These are phyloP conservation scores for Carpinus fangiana DNA, from an alignment of 306 rosid species.

Conservation along the genomic window DNA sequence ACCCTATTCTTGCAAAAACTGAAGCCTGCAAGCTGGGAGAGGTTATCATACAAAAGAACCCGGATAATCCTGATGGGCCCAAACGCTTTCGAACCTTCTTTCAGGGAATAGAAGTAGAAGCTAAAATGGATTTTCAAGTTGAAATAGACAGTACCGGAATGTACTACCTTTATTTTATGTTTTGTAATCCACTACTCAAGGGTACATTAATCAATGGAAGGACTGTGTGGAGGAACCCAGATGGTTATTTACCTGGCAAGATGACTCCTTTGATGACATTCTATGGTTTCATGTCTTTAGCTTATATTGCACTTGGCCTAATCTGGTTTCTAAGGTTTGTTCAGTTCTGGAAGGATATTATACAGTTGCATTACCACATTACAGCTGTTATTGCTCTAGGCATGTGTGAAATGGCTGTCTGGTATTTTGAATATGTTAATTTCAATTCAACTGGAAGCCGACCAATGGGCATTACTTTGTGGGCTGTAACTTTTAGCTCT, in stretches of 20 bases:
- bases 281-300: conserved; percentile 79
- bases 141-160: conserved; percentile 66
- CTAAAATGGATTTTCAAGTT: conserved; percentile 38
- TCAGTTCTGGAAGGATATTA: conserved; percentile 78
- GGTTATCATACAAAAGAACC: conserved; percentile 62
- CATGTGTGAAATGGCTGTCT: conserved; percentile 94
- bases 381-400: conserved; percentile 89
- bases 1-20: conserved; percentile 35
- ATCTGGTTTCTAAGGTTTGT: conserved; percentile 83
- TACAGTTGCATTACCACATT: conserved; percentile 82
- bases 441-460: conserved; percentile 83
- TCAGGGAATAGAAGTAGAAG: conserved; percentile 44
- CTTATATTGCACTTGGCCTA: conserved; percentile 73
- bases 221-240: conserved; percentile 87
- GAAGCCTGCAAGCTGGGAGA: conserved; percentile 65
- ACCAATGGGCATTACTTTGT: conserved; percentile 88
- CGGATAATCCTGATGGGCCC: conserved; percentile 49
- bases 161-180: conserved; percentile 91
- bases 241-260: conserved; percentile 85
- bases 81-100: conserved; percentile 65
- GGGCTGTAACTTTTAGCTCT: conserved; percentile 86
- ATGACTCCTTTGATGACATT: conserved; percentile 88
- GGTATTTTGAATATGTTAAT: conserved; percentile 92
- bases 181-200: conserved; percentile 64
- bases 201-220: conserved; percentile 75